Evolutionary conservation across 139 green algal species (phyloP), one percentile per base, ranked within the genome.

Genomic region (Dunaliella primolecta): DNA sequence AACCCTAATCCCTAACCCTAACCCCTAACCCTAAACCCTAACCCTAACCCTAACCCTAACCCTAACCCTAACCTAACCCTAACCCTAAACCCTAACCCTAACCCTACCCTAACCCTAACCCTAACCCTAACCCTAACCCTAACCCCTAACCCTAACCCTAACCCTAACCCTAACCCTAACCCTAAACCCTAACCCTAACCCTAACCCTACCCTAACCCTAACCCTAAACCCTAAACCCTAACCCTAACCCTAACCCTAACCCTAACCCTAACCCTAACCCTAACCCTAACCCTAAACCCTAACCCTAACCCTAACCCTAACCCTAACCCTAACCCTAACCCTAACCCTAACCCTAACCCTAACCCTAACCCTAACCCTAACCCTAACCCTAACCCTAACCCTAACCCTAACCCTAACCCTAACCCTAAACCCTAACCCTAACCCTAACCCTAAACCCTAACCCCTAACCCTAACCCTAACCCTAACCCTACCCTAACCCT

Each of bases 361-460:
- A 72, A n/a, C 56, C 56, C 56, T 72, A 72, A 72, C 56, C 56
- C 56, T 72, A 72, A 72, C 56, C 56, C 56, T 72, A 72, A 72
- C 56, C 56, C 56, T 72, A 72, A 72, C 56, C 56, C 56, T 72
- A 72, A 72, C n/a, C n/a, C 56, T 23, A 72, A 20, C 56, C 56
- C 23, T n/a, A 72, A 20, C 56, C 56, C 23, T n/a, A 72, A 20
- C 56, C 56, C 23, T n/a, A 72, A 20, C 56, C 56, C 23, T n/a
- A n/a, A 72, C 56, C 56, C 56, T 72, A 72, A 72, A 20, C 56
- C 56, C 23, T n/a, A 72, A 20, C 56, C 56, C 23, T n/a, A 72
- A 20, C 56, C 56, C 23, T n/a, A 72, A 29, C 20, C 20, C 56
- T 23, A 20, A 29, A 72, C 20, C n/a, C n/a, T n/a, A n/a, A n/a